These are phyloP conservation scores for Neurospora hispaniola DNA, from an alignment of 495 filamentous ascomycete species.

Conservation along the genomic window DNA sequence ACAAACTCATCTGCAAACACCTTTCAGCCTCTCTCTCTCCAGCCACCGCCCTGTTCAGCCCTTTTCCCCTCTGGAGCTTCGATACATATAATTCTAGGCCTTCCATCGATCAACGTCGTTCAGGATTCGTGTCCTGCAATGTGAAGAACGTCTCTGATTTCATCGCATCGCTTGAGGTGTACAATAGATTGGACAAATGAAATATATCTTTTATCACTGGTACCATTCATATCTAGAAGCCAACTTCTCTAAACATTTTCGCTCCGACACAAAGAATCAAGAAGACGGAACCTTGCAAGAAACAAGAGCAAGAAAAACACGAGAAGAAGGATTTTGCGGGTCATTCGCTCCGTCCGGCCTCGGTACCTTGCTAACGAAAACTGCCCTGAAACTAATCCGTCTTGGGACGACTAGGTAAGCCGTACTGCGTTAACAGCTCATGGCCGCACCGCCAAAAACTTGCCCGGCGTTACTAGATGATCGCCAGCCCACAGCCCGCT, in stretches of 20 bases:
- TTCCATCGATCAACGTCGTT: not conserved
- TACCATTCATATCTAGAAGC: not conserved
- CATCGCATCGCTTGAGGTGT: not conserved
- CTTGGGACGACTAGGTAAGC: not conserved
- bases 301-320: not conserved
- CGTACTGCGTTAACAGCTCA: not conserved
- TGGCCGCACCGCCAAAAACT: not conserved
- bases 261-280: not conserved
- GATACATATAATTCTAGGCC: not conserved
- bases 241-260: not conserved
- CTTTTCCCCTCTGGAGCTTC: not conserved
- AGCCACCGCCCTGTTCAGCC: not conserved
- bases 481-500: not conserved
- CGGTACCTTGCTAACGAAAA: not conserved
- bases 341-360: not conserved
- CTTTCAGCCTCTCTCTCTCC: not conserved
- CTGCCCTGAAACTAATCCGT: not conserved
- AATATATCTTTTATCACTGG: not conserved
- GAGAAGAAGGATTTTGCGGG: not conserved
- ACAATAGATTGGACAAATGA: not conserved
- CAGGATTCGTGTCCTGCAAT: not conserved
- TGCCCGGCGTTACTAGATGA: not conserved
- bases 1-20: not conserved
- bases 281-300: not conserved
- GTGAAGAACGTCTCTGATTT: not conserved